These are phyloP conservation scores for Colletotrichum lupini DNA, from an alignment of 2,329 filamentous ascomycete species.

Conservation along the genomic window DNA sequence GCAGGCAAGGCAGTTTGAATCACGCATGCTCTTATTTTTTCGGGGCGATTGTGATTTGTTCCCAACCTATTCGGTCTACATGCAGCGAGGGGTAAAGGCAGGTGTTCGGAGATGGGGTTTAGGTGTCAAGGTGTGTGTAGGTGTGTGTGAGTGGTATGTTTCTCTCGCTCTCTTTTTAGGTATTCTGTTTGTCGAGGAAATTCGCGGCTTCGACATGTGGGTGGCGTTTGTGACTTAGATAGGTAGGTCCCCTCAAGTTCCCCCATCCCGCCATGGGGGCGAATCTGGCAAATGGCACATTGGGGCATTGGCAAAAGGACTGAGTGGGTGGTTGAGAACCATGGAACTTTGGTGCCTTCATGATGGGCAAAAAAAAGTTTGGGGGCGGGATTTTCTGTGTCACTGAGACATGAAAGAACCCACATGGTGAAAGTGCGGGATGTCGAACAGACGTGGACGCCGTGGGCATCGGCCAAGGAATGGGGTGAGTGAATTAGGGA, in stretches of 20 bases:
- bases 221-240: constrained; percentile 15
- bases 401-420: neutral
- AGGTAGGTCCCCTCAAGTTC: neutral
- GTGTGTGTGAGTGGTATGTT: neutral
- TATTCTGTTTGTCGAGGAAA: neutral
- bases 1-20: constrained; percentile 11
- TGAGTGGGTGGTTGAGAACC: too few relatives aligned
- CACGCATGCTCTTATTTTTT: neutral
- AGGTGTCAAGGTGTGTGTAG: neutral
- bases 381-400: neutral
- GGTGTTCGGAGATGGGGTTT: neutral
- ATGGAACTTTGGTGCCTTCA: neutral
- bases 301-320: neutral
- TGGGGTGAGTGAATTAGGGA: neutral
- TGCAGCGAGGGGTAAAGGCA: constrained; percentile 17
- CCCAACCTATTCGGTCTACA: constrained; percentile 18
- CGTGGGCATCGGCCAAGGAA: constrained; percentile 3
- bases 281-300: neutral
- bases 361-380: neutral
- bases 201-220: constrained; percentile 12
- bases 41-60: neutral
- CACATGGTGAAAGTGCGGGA: neutral
- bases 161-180: neutral
- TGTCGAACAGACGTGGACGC: neutral
- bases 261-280: neutral